These are phyloP conservation scores for Aspergillus chevalieri DNA, from an alignment of 2,329 filamentous ascomycete genomes.

Conservation along the genomic window DNA sequence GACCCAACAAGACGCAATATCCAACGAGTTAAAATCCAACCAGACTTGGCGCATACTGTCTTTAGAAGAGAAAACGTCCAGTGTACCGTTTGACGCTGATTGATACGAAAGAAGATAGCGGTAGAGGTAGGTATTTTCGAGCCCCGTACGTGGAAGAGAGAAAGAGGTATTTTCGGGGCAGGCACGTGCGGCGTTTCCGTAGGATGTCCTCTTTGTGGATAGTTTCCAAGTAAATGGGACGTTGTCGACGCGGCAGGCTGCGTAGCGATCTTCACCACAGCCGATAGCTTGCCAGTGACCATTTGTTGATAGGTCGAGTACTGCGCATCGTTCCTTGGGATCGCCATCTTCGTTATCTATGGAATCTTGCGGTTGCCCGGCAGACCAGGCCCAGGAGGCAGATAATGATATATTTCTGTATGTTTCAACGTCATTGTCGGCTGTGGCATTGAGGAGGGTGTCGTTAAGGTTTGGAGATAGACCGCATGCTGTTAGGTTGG, in stretches of 20 bases:
- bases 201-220: slow-evolving; percentile 38
- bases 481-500: slow-evolving; percentile 50
- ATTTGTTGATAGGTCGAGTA: slow-evolving; percentile 42
- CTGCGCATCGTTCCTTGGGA: slow-evolving; percentile 49
- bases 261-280: slow-evolving; percentile 47
- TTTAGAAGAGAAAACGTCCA: slow-evolving; percentile 21
- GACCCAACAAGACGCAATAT: slow-evolving; percentile 56
- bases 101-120: slow-evolving; percentile 25
- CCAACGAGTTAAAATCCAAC: slow-evolving; percentile 57
- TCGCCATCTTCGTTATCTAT: slow-evolving; percentile 23
- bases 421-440: slow-evolving; percentile 37
- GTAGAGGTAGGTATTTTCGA: slow-evolving; percentile 58
- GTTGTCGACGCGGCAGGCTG: slow-evolving; percentile 50
- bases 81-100: slow-evolving; percentile 20
- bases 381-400: slow-evolving; percentile 56
- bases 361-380: slow-evolving; percentile 49
- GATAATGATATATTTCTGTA: slow-evolving; percentile 49
- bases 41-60: slow-evolving; percentile 39
- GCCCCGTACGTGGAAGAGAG: slow-evolving; percentile 52
- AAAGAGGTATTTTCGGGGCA: slow-evolving; percentile 51
- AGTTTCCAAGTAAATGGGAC: slow-evolving; percentile 56
- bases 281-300: slow-evolving; percentile 56
- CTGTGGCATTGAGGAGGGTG: slow-evolving; percentile 48
- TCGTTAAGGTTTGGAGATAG: slow-evolving; percentile 55
- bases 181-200: slow-evolving; percentile 37